These are phyloP conservation scores for Petunia secreta DNA, from an alignment of 257 asterid species.

Conservation along the genomic window DNA sequence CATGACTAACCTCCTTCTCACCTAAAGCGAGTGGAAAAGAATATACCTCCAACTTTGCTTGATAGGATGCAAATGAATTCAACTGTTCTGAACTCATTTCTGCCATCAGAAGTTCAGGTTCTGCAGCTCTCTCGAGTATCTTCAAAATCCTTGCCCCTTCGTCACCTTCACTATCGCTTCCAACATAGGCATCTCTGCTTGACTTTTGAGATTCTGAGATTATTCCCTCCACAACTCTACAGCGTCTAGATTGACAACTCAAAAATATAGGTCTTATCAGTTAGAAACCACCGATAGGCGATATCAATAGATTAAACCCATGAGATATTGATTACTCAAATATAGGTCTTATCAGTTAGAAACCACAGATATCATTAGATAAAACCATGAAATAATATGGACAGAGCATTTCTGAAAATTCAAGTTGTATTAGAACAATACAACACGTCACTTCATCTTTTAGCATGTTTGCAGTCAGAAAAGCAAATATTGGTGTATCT, in stretches of 20 bases:
- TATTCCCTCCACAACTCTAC: slow-evolving; percentile 75
- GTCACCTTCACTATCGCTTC: slow-evolving; percentile 62
- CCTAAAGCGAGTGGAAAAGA: slow-evolving; percentile 28
- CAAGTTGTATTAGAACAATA: too few relatives aligned
- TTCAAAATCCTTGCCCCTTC: slow-evolving; percentile 94
- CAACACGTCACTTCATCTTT: not conserved
- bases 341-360: too few relatives aligned
- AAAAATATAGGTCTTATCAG: slow-evolving; percentile 24
- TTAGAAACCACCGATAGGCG: not conserved
- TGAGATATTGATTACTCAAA: too few relatives aligned
- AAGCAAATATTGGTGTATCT: not conserved
- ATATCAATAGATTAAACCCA: slow-evolving; percentile 13
- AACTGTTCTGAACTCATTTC: slow-evolving; percentile 91
- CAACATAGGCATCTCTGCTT: slow-evolving; percentile 44
- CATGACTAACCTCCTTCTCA: slow-evolving; percentile 14
- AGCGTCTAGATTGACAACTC: slow-evolving; percentile 53
- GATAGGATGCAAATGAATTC: slow-evolving; percentile 71
- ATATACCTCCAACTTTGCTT: slow-evolving; percentile 85
- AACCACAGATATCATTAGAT: too few relatives aligned
- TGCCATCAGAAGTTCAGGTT: slow-evolving; percentile 96
- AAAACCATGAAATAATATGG: too few relatives aligned
- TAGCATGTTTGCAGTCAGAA: not conserved
- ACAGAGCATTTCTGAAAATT: too few relatives aligned
- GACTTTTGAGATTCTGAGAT: slow-evolving; percentile 69
- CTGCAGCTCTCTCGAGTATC: slow-evolving; percentile 96